Base-by-base conservation (phyloP, 371 early-diverging fungal genomes). In the Mortierella sp. region DNA sequence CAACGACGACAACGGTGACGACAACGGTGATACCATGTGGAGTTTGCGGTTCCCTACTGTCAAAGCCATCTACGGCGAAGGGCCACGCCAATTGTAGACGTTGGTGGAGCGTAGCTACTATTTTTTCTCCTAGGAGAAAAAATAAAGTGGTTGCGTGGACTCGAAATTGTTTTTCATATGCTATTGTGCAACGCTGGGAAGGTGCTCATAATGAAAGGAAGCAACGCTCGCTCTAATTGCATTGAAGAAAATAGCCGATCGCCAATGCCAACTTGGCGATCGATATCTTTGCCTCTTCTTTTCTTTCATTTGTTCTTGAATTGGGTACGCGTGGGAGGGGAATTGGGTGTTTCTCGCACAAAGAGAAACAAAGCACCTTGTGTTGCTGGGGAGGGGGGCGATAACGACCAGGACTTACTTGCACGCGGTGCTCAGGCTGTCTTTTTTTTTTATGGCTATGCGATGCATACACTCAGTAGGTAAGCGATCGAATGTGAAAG, bases 21-120 rank as follows among this genome's bases (percentile, higher is more conserved):
- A n/a, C 4, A 72, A n/a, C 5, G 75, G 16, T 34, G 55, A 71
- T 14, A 59, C 26, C 5, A 79, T 73, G 11, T 83, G 83, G 80
- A 91, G 92, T 43, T 76, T 93, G 40, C 87, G 93, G 28, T 93
- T 93, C 72, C 93, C 93, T 14, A 82, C 89, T 9, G 89, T 92
- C 64, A 93, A 93, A 71, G 89, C 90, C 26, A 87, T 93, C 3
- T 92, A 90, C 75, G 90, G 83, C 26, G 72, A 86, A 48, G 90
- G 90, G 2, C 79, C 79, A 24, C 79, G 88, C 5, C 70, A 81
- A 10, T 50, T 83, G 34, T 89, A 73, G 75, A 13, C 28, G 8
- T 50, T 16, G 16, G 31, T 1, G 1, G 26, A n/a, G 13, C 48
- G 57, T 19, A 4, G 37, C 19, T 37, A 16, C 19, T 34, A 37